phyloP scores from a whole-genome alignment of 805 yeast species.

The Nakazawaea wyomingensis region DNA sequence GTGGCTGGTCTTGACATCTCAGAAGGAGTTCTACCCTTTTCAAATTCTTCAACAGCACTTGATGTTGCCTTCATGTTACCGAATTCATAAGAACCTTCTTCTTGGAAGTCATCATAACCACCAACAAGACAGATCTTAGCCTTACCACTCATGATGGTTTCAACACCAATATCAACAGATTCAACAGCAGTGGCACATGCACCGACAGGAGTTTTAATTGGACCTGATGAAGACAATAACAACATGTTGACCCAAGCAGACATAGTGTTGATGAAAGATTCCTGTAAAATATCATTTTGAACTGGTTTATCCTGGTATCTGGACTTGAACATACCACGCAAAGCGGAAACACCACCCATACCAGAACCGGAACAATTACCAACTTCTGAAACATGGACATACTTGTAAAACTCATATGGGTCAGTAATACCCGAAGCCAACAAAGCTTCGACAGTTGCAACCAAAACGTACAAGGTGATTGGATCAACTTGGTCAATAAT shows the following conservation, averaged over 20 bases:
- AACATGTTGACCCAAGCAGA: constrained; percentile 99
- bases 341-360: constrained; percentile 98
- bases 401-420: constrained; percentile 97
- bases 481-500: constrained; percentile 94
- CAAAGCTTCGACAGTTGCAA: constrained; percentile 92
- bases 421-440: constrained; percentile 93
- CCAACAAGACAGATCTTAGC: constrained; percentile 97
- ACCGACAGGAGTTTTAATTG: constrained; percentile 98
- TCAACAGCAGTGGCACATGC: constrained; percentile 99
- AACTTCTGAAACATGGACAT: constrained; percentile 96
- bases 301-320: constrained; percentile 91
- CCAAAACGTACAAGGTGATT: constrained; percentile 86
- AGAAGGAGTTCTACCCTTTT: constrained; percentile 93
- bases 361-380: constrained; percentile 99
- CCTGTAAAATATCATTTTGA: constrained; percentile 96
- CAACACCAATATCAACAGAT: constrained; percentile 94
- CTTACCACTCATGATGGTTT: constrained; percentile 86
- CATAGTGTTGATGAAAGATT: constrained; percentile 98
- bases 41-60: constrained; percentile 80
- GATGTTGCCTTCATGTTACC: constrained; percentile 99
- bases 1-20: constrained; percentile 99
- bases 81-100: constrained; percentile 96
- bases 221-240: constrained; percentile 94
- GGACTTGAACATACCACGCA: constrained; percentile 96
- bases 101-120: constrained; percentile 99